Percentiles rank a stretch among this genome's conserved stretches.
phyloP scores from a whole-genome alignment of 2,329 filamentous ascomycete genomes.

The Ascochyta viciae-villosae region DNA sequence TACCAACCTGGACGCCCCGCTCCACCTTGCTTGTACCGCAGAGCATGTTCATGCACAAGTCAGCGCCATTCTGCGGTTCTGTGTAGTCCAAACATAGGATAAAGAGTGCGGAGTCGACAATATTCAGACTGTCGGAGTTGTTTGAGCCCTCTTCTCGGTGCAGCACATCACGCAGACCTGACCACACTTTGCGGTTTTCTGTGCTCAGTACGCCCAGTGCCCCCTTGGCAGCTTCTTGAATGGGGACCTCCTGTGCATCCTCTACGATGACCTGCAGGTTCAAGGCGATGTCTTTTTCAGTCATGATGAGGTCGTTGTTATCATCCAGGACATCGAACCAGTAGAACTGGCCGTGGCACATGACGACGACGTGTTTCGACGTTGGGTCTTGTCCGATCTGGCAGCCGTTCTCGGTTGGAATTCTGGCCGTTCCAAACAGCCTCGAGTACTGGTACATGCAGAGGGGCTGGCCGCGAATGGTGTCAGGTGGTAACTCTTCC shows the following conservation, averaged over 20 bases:
- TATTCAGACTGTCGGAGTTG: conserved; percentile 93
- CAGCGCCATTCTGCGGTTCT: conserved; percentile 79
- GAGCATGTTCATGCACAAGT: conserved; percentile 98
- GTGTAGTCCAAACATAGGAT: conserved; percentile 92
- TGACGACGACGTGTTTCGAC: conserved; percentile 91
- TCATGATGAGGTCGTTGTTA: conserved; percentile 96
- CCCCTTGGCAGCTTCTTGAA: conserved; percentile 94
- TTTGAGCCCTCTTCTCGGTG: conserved; percentile 87
- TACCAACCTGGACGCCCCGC: conserved; percentile 93
- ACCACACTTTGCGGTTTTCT: conserved; percentile 97
- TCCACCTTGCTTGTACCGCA: conserved; percentile 93
- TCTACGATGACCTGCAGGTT: conserved; percentile 93
- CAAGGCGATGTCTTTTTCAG: conserved; percentile 87
- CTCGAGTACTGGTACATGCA: conserved; percentile 99
- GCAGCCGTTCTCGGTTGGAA: conserved; percentile 93
- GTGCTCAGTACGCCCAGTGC: conserved; percentile 93
- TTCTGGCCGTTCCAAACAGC: conserved; percentile 90
- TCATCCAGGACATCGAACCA: conserved; percentile 98
- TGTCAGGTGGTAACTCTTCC: conserved; percentile 92
- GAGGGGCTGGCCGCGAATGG: conserved; percentile 79
- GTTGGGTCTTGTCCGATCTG: conserved; percentile 93
- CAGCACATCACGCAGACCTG: conserved; percentile 84
- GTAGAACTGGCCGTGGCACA: conserved; percentile 96
- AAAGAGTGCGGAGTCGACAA: conserved; percentile 93
- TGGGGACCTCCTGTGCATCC: conserved; percentile 86